Evolutionary conservation across 768 basidiomycete genomes (phyloP), one percentile per base, ranked within the genome.

Genomic region (Collybia sordida): DNA sequence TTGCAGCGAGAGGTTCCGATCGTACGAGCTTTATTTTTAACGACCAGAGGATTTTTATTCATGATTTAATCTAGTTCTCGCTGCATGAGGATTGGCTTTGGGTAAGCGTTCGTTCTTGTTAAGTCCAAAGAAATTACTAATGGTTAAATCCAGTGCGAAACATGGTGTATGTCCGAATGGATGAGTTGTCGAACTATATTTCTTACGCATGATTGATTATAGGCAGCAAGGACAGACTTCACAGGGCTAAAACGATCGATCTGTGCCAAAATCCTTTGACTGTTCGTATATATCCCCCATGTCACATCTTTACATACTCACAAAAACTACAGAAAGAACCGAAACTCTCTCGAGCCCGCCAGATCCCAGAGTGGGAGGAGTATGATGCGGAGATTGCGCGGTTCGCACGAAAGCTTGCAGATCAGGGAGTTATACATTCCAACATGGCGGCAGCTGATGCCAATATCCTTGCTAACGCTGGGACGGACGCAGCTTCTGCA

Each of bases 311-410:
- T 18, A 19, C 11, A 9, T 42, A 28, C 23, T 50, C 27, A 24
- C 50, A 23, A 19, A 51, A 34, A 11, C 14, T 47, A 63, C 72
- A 97, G 90, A 97, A 98, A 85, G 97, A 98, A 63, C 95, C 95
- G 4, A 99, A 98, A 66, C 78, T 98, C 4, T 81, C 86, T 3
- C 83, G 97, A 19, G 97, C 97, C 3, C 82, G 95, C 31, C 85
- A 93, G 59, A 97, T 98, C 45, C 96, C 97, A 0, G 97, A 98
- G 64, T 99, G 97, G 97, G 93, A 96, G 54, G 81, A 82, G 42
- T 98, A 98, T 62, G 96, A 99, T 65, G 62, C 72, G 4, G 94
- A 99, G 68, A 94, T 98, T 45, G 87, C 95, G 1, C 77, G 71
- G 22, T 92, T 99, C 53, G 86, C 90, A 0, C 78, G 81, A 21